Evolutionary conservation across 2,329 filamentous ascomycete genomes (phyloP), one percentile per base, ranked within the genome.

Genomic region (Fusarium clavum): DNA sequence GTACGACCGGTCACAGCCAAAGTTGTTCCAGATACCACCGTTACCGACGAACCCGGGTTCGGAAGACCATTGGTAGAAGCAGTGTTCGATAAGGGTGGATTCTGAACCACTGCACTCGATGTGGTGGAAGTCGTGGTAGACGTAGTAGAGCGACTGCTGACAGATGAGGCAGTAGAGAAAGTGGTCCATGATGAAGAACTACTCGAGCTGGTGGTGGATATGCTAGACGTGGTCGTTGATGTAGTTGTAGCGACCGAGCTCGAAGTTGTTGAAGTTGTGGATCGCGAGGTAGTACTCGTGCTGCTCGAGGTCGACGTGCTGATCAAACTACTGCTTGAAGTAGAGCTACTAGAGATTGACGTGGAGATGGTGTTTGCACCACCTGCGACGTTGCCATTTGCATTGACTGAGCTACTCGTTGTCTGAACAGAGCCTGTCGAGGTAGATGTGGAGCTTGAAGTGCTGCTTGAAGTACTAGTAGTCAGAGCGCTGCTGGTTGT

Each of bases 1-100:
- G 63, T 14, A 1, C 49, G 70, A 67, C 32, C 78, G 69, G 3
- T 76, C 72, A 54, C 76, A 63, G 63, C 41, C 9, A 27, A 6
- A 0, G 24, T 8, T 0, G 44, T 46, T 2, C 9, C 10, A 8
- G 20, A 64, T 1, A 29, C 52, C 18, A 25, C 1, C 1, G 2
- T 20, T 2, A 13, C 73, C 58, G 43, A 70, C 71, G 54, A 80
- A 71, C 30, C 75, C 2, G 16, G 22, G 8, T 41, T 57, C 3
- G 61, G 41, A 8, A 34, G 34, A 4, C n/a, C 16, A 0, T 10
- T 9, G 3, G 18, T 51, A 2, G 51, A 45, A 0, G 11, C 3
- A 10, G 52, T 34, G 14, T 41, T 49, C 2, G 52, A 38, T 5
- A 49, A 25, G 11, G 40, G 14, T 7, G 25, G 14, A 22, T 34